Evolutionary conservation across 176 grass and related monocot species (phyloP), one percentile per base, ranked within the genome.

Genomic region (maize (Zea mays)): DNA sequence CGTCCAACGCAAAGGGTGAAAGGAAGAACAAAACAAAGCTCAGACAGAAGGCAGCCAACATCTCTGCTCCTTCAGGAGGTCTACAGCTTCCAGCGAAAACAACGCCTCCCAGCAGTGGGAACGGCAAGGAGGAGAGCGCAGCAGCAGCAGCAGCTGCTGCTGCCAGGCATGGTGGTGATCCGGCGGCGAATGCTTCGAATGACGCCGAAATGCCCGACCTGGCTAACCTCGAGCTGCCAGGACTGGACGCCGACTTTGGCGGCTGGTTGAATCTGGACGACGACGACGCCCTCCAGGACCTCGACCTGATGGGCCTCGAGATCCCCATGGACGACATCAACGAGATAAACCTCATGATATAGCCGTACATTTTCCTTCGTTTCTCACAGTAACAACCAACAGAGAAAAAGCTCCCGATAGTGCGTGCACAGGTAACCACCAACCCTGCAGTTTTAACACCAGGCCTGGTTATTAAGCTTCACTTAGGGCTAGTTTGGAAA

Each of bases 271-370:
- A 86, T 74, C 87, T 93, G 63, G 90, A 89, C 9, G 85, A 89
- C 54, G 85, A 86, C 9, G 93, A 93, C 62, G 90, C 70, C 44
- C 83, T 90, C 58, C 93, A 87, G 65, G 90, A 93, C 80, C 74
- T 86, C 38, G 94, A 93, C 78, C 89, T 85, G 76, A 83, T 87
- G 80, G 91, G 90, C 62, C 94, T 97, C 3, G 88, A 93, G 81
- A 97, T 97, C 70, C 94, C 94, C 49, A 89, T 91, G 81, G 94
- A 97, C 11, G 94, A 97, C 71, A 92, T 97, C 60, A 89, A 85
- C 3, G 86, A 91, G 70, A 84, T 97, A 58, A 89, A 91, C 69
- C 67, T 96, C 60, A 87, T 96, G 73, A 81, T 83, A 84, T 89
- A 78, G 76, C 50, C 7, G 11, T 72, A 81, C 59, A 21, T 69